Evolutionary conservation across 2,329 filamentous ascomycete species (phyloP).

Genomic region (Lachnellula cervina): DNA sequence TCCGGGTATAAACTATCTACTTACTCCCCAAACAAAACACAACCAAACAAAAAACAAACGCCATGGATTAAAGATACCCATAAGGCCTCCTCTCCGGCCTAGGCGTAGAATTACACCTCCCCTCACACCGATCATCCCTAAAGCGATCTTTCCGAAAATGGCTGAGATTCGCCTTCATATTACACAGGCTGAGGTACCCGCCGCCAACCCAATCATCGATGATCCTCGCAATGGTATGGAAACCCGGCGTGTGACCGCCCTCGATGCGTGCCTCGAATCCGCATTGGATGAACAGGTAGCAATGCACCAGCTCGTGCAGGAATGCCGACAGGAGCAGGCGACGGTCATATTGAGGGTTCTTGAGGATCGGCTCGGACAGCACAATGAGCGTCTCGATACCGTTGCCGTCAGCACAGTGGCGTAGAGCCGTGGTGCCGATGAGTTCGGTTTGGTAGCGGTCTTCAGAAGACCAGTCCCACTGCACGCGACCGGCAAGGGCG

Average conservation of each 20-base stretch:
- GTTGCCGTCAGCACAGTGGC: constrained; percentile 33
- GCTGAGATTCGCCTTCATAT: constrained; percentile 58
- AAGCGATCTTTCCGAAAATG: constrained; percentile 38
- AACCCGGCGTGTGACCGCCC: constrained; percentile 58
- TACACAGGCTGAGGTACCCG: constrained; percentile 49
- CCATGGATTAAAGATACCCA: too few relatives aligned
- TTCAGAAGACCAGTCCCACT: constrained; percentile 56
- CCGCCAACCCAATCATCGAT: constrained; percentile 57
- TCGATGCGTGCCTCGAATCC: constrained; percentile 51
- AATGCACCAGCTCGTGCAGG: constrained; percentile 62
- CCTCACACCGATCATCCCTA: background rate
- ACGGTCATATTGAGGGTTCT: constrained; percentile 46
- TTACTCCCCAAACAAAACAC: background rate
- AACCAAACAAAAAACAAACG: too few relatives aligned
- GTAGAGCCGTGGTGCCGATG: constrained; percentile 58
- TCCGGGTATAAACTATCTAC: background rate
- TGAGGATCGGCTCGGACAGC: constrained; percentile 55
- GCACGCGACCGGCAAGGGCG: constrained; percentile 50
- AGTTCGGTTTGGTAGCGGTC: constrained; percentile 49
- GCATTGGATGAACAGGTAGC: constrained; percentile 59
- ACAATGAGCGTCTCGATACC: constrained; percentile 61
- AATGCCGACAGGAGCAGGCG: constrained; percentile 60
- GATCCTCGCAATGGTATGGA: constrained; percentile 52
- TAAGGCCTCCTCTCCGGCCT: too few relatives aligned
- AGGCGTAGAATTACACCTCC: background rate